A percentile compares a stretch with the other conserved stretches of the same genome.
Evolutionary conservation across 2,329 filamentous ascomycete species (phyloP).

Genomic region (Botryotinia convoluta): DNA sequence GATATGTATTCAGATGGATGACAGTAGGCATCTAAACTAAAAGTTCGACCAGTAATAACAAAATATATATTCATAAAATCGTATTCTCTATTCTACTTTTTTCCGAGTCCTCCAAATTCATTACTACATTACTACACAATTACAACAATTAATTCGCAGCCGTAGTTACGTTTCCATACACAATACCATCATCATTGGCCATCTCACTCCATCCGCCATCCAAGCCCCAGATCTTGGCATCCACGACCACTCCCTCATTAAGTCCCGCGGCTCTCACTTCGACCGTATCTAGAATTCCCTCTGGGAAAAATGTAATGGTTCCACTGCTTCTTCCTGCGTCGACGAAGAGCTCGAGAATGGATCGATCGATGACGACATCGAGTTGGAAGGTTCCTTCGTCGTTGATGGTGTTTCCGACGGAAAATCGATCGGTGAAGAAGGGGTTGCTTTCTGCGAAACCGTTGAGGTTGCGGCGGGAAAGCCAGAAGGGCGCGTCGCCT

Average conservation of each 20-base stretch:
- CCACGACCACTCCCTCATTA: constrained; percentile 31
- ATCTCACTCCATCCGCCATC: constrained; percentile 40
- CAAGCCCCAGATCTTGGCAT: constrained; percentile 41
- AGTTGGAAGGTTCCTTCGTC: constrained; percentile 37
- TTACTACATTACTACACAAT: background rate
- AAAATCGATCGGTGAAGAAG: constrained; percentile 56
- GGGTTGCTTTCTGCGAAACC: constrained; percentile 46
- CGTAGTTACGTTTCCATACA: constrained; percentile 31
- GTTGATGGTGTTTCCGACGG: constrained; percentile 28
- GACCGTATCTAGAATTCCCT: constrained; percentile 38
- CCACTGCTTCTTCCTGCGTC: constrained; percentile 50
- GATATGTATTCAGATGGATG: background rate
- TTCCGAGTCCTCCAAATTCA: background rate
- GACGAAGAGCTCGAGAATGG: constrained; percentile 54
- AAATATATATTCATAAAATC: background rate
- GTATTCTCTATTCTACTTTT: background rate
- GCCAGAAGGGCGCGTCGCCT: constrained; percentile 49
- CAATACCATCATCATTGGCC: constrained; percentile 27
- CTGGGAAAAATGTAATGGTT: constrained; percentile 52
- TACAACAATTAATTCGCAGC: background rate
- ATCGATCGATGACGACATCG: constrained; percentile 52
- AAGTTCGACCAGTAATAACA: background rate
- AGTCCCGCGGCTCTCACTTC: constrained; percentile 31
- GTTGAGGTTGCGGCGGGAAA: constrained; percentile 48
- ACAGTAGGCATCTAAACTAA: background rate